Evolutionary conservation across 345 rosid genomes (phyloP).

Genomic region (Populus alba): DNA sequence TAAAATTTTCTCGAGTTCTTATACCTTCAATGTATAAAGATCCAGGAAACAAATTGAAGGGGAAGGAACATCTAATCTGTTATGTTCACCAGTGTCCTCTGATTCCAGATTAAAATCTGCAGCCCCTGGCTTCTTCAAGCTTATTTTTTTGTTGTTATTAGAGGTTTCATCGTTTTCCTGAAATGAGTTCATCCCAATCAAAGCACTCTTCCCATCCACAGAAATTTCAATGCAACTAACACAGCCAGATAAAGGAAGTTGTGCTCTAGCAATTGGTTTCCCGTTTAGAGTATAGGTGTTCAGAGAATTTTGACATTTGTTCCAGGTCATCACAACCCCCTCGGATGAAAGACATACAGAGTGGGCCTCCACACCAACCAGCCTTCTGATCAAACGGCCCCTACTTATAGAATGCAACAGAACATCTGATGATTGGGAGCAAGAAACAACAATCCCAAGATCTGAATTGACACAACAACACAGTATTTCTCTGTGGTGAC

Average conservation of each 20-base stretch:
- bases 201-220: slow-evolving; percentile 65
- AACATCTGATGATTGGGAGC: slow-evolving; percentile 67
- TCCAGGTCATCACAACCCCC: slow-evolving; percentile 85
- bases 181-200: slow-evolving; percentile 67
- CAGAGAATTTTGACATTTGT: slow-evolving; percentile 49
- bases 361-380: slow-evolving; percentile 73
- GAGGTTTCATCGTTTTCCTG: slow-evolving; percentile 24
- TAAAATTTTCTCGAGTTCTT: background rate
- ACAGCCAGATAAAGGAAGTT: slow-evolving; percentile 58
- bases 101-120: slow-evolving; percentile 41
- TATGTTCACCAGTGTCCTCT: slow-evolving; percentile 37
- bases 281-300: slow-evolving; percentile 81
- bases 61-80: slow-evolving; percentile 49
- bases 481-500: slow-evolving; percentile 67
- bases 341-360: slow-evolving; percentile 76
- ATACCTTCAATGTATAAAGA: slow-evolving; percentile 77
- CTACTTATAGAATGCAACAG: slow-evolving; percentile 77
- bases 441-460: slow-evolving; percentile 79
- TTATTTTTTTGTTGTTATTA: slow-evolving; percentile 24
- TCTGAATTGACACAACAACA: slow-evolving; percentile 86
- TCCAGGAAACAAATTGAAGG: slow-evolving; percentile 85
- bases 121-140: slow-evolving; percentile 19
- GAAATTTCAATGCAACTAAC: slow-evolving; percentile 88
- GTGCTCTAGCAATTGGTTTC: slow-evolving; percentile 53
- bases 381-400: slow-evolving; percentile 82